Evolutionary conservation across 1,139 yeast species (phyloP).

Genomic region (Suhomyces choctaworum): DNA sequence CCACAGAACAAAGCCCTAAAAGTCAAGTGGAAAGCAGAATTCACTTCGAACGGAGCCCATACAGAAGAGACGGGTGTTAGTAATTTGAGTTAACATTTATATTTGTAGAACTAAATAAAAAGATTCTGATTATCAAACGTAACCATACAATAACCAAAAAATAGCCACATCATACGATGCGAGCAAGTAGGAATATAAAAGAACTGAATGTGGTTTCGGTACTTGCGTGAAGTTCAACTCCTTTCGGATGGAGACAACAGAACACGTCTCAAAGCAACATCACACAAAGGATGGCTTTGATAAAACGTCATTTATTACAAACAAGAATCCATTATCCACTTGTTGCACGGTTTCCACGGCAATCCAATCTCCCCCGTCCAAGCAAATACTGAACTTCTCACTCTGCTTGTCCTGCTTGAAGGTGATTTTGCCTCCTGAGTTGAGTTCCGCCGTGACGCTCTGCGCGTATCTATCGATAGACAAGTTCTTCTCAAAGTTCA

Average conservation of each 20-base stretch:
- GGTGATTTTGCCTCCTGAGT: slow-evolving; percentile 43
- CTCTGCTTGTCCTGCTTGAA: slow-evolving; percentile 35
- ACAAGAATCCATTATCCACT: slow-evolving; percentile 60
- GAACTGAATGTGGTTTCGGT: no score
- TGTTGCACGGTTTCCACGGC: slow-evolving; percentile 42
- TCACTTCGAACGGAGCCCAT: slow-evolving; percentile 45
- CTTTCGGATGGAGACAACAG: no score
- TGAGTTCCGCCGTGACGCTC: slow-evolving; percentile 32
- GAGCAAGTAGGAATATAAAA: no score
- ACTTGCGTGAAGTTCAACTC: no score
- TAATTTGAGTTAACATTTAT: slow-evolving; percentile 22
- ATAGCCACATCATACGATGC: no score
- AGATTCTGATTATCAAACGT: slow-evolving; percentile 1
- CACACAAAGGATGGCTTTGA: slow-evolving; percentile 10
- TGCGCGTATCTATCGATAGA: slow-evolving; percentile 18
- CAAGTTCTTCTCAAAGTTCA: slow-evolving; percentile 24
- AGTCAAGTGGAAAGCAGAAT: slow-evolving; percentile 79
- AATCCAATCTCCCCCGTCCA: slow-evolving; percentile 25
- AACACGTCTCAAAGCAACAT: neutral
- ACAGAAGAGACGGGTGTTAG: slow-evolving; percentile 60
- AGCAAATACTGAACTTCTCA: slow-evolving; percentile 35
- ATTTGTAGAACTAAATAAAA: slow-evolving; percentile 8
- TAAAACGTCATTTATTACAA: slow-evolving; percentile 19
- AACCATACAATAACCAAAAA: no score
- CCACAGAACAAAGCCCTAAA: slow-evolving; percentile 54